A percentile compares a stretch with the other conserved stretches of the same genome.
These are phyloP conservation scores for Primulina eburnea DNA, from an alignment of 257 asterid genomes.

Conservation along the genomic window DNA sequence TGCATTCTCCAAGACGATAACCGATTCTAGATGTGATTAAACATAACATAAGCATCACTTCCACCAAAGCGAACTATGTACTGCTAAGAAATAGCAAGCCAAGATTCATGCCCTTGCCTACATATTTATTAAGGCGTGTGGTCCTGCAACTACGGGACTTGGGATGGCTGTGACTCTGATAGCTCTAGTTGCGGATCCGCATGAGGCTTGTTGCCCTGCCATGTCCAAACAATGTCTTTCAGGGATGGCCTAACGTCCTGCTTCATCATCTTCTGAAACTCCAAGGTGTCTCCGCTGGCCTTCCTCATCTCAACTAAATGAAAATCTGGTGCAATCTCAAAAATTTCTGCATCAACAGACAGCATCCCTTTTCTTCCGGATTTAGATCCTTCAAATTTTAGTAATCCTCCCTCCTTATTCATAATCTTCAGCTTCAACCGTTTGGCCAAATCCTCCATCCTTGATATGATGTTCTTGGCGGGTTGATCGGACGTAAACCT, in stretches of 20 bases:
- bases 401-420: constrained; percentile 58
- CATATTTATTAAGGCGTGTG: constrained; percentile 16
- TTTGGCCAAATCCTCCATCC: constrained; percentile 63
- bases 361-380: constrained; percentile 61
- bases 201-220: constrained; percentile 56
- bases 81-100: not conserved
- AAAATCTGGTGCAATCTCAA: constrained; percentile 52
- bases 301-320: constrained; percentile 72
- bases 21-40: not conserved
- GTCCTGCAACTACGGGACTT: constrained; percentile 6
- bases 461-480: constrained; percentile 48
- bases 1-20: not conserved
- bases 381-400: constrained; percentile 52
- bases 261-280: constrained; percentile 63
- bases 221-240: constrained; percentile 72
- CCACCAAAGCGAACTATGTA: not conserved
- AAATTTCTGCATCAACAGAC: constrained; percentile 68
- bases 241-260: constrained; percentile 54
- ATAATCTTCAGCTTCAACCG: constrained; percentile 51
- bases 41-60: not conserved
- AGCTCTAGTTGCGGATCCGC: constrained; percentile 21
- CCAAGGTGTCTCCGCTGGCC: constrained; percentile 64
- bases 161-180: constrained; percentile 19
- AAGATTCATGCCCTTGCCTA: not conserved
- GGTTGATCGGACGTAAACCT: constrained; percentile 60